Conservation (phyloP, 306 rosid genomes). For the Fragaria vesca region DNA sequence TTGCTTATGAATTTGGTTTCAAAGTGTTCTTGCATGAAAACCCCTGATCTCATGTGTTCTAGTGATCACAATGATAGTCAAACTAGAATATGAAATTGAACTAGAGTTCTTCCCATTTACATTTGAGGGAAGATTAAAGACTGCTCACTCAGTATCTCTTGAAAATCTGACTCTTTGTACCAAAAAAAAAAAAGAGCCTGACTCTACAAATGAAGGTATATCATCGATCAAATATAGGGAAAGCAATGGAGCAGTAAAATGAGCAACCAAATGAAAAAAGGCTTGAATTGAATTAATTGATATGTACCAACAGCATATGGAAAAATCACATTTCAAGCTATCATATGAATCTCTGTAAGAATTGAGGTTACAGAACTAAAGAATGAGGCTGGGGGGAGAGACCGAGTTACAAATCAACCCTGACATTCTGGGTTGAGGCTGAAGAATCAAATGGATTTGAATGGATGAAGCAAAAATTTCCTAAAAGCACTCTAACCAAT, state of each 20-base stretch:
- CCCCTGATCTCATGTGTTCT: neutral
- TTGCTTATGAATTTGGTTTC: neutral
- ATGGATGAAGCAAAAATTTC: slow-evolving; percentile 37
- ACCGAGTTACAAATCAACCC: slow-evolving; percentile 42
- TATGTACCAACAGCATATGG: neutral
- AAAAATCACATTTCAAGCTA: slow-evolving; percentile 18
- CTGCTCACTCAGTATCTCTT: neutral
- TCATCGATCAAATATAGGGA: neutral
- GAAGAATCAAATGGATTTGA: slow-evolving; percentile 52
- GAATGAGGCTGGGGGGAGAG: neutral
- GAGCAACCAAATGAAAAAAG: neutral
- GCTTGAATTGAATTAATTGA: neutral
- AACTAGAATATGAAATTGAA: neutral
- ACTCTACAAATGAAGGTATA: too few relatives aligned
- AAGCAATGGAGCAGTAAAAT: neutral
- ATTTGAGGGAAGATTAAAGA: neutral
- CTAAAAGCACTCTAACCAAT: slow-evolving; percentile 42
- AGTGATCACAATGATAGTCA: neutral
- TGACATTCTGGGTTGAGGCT: slow-evolving; percentile 33
- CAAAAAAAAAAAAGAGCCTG: too few relatives aligned
- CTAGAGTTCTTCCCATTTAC: neutral
- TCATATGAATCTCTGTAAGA: slow-evolving; percentile 23
- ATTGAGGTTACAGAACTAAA: slow-evolving; percentile 27
- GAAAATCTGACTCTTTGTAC: neutral
- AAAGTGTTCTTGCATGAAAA: neutral